phyloP scores from a whole-genome alignment of 495 filamentous ascomycete genomes.

The Aspergillus cristatus region DNA sequence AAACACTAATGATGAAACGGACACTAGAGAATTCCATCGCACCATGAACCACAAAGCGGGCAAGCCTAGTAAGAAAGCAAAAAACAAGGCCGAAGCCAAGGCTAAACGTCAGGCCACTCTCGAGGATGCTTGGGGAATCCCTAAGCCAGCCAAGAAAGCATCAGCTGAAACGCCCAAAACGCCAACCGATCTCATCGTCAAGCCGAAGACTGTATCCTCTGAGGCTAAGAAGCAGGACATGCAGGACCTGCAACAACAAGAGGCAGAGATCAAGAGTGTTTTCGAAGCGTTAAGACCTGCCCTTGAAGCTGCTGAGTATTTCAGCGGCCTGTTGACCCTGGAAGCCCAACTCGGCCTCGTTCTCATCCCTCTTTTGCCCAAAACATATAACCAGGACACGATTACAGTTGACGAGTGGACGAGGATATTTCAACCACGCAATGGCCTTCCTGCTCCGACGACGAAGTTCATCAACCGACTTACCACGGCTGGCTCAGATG shows the following conservation, averaged over 20 bases:
- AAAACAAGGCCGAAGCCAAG: constrained; percentile 6
- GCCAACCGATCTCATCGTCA: no score
- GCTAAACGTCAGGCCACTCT: constrained; percentile 19
- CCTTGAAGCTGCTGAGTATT: constrained; percentile 18
- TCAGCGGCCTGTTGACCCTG: constrained; percentile 22
- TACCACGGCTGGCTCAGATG: constrained; percentile 27
- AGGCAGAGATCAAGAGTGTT: constrained; percentile 7
- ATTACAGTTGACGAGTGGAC: constrained; percentile 18
- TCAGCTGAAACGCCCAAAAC: not conserved
- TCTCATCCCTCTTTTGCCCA: constrained; percentile 15
- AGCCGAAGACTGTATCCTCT: no score
- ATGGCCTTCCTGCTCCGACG: constrained; percentile 7
- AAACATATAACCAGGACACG: constrained; percentile 6
- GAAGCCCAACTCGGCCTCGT: constrained; percentile 31
- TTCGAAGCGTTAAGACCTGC: constrained; percentile 13
- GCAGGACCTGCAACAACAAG: constrained; percentile 1
- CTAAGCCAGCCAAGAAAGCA: constrained; percentile 4
- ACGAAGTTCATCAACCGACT: constrained; percentile 23
- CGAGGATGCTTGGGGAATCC: constrained; percentile 18
- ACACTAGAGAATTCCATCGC: constrained; percentile 10
- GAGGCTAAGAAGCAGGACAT: not conserved
- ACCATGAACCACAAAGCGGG: constrained; percentile 18
- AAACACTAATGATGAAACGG: constrained; percentile 6
- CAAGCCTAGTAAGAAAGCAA: constrained; percentile 3
- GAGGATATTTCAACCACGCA: constrained; percentile 13